These are phyloP conservation scores for Rhododendron griersonianum DNA, from an alignment of 148 eudicot species.

Conservation along the genomic window DNA sequence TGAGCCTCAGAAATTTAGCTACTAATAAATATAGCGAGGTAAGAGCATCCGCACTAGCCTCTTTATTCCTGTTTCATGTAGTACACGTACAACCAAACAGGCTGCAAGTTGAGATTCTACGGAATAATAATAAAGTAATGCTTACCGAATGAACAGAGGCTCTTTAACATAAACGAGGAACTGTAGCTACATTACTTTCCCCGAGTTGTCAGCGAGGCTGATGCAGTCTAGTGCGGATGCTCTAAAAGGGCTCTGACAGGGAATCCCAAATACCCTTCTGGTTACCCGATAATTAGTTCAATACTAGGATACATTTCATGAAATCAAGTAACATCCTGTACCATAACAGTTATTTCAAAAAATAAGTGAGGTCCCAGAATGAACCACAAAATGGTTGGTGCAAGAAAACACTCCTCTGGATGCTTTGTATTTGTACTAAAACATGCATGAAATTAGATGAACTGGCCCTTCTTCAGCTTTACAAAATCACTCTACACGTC, in stretches of 20 bases:
- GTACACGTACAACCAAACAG: too few species aligned
- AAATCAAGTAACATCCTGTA: background rate
- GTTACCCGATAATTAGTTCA: background rate
- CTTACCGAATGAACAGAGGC: too few species aligned
- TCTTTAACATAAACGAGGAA: too few species aligned
- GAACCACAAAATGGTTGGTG: background rate
- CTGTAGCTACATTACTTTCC: too few species aligned
- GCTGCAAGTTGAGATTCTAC: too few species aligned
- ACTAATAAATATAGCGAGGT: background rate
- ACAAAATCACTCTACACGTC: background rate
- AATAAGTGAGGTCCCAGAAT: background rate
- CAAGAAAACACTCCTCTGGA: background rate
- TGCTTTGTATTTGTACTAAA: background rate
- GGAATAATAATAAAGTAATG: too few species aligned
- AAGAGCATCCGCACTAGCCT: too few species aligned
- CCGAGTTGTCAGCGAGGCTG: too few species aligned
- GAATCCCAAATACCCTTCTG: background rate
- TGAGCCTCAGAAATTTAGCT: background rate
- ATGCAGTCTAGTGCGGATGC: too few species aligned
- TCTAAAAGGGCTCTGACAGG: background rate
- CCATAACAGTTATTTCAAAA: background rate
- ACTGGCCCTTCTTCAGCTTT: background rate
- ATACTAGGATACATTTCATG: background rate
- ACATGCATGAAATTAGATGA: background rate
- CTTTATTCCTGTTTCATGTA: too few species aligned